These are phyloP conservation scores for Echeveria elegans DNA, from an alignment of 164 flowering plant genomes.

Conservation along the genomic window DNA sequence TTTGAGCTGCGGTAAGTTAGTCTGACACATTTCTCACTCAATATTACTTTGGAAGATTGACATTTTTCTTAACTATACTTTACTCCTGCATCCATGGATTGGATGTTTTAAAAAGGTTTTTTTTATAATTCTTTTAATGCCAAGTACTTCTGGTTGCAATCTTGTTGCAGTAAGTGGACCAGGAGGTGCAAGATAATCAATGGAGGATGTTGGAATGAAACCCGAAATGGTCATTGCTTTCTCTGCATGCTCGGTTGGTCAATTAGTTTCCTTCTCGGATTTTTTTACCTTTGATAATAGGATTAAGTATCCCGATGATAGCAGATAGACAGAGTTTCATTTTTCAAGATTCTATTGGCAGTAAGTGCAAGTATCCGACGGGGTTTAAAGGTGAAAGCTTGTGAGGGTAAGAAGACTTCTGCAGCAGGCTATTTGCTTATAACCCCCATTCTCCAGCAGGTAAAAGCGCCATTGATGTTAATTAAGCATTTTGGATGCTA, in stretches of 20 bases:
- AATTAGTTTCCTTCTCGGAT: not conserved
- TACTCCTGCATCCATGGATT: no score
- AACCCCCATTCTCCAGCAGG: conserved; percentile 23
- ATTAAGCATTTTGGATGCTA: conserved; percentile 71
- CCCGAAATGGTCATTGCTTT: conserved; percentile 45
- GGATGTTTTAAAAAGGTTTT: no score
- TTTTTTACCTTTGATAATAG: not conserved
- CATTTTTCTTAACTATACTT: conserved; percentile 32
- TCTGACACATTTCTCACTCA: no score
- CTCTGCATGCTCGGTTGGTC: conserved; percentile 78
- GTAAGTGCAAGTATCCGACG: conserved; percentile 71
- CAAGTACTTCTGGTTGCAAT: not conserved
- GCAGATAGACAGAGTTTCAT: not conserved
- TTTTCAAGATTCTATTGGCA: conserved; percentile 39
- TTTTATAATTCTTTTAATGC: no score
- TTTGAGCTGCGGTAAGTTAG: conserved; percentile 59
- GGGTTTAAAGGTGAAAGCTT: conserved; percentile 86
- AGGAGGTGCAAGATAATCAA: conserved; percentile 74
- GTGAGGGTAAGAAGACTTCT: conserved; percentile 52
- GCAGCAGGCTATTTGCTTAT: not conserved
- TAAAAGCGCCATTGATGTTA: conserved; percentile 43
- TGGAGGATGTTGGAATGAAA: conserved; percentile 92
- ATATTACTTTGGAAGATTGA: not conserved
- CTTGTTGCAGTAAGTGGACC: conserved; percentile 81
- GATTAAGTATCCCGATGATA: not conserved